Evolutionary conservation across 1,284 basidiomycete species (phyloP), one percentile per base, ranked within the genome.

Genomic region (Sporisorium exsertum): DNA sequence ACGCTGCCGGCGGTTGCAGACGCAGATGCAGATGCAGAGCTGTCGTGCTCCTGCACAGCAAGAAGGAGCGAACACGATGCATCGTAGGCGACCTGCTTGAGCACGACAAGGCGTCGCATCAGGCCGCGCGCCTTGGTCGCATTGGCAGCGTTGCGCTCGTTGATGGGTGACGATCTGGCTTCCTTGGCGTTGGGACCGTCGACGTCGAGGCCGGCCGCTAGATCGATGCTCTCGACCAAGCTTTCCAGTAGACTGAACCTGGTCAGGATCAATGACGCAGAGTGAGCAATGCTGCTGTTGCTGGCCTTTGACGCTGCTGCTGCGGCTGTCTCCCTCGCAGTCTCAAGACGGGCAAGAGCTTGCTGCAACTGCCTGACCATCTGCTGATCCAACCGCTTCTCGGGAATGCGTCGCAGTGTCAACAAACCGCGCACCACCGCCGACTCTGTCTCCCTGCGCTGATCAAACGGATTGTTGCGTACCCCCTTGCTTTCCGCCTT

Each of bases 51-150:
- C 63, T 83, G 81, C 1, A 72, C 49, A 18, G 72, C 57, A 9
- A 81, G 40, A 20, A 83, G 58, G 8, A 80, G 49, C 13, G n/a
- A 26, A 29, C 61, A 58, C 18, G 65, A 66, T 10, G 64, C 60
- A 53, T 83, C 81, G 60, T 80, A 79, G 3, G 67, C 49, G 15
- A 62, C 71, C 58, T 83, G 81, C 65, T 83, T 83, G 35, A 77
- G 53, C 16, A 55, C 56, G 15, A 67, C 60, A 51, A 81, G 63
- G 20, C 64, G 53, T 32, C 61, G 73, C 63, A 81, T 63, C 16
- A 69, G 47, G 18, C 67, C 59, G 4, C 77, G 66, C 7, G 78
- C 80, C 33, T 64, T 66, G 37, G 15, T 46, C 5, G 74, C 74
- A 10, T 65, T 62, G 9, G 64, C 55, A 26, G 63, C 62, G 22